phyloP scores from a whole-genome alignment of 2,329 filamentous ascomycete genomes.

The Cladosporium cucumerinum region DNA sequence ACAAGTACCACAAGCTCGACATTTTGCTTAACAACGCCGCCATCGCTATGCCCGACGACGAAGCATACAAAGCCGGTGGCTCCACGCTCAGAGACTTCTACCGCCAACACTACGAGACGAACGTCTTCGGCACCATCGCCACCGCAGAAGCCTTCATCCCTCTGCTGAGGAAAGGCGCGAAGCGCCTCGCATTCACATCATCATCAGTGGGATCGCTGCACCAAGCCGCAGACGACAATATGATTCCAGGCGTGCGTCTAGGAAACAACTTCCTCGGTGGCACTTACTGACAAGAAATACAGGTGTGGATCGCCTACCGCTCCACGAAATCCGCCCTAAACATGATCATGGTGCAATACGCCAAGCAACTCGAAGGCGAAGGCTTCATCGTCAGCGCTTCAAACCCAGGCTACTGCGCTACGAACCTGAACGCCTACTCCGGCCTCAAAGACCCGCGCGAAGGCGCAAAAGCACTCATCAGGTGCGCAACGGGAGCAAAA shows the following conservation, averaged over 20 bases:
- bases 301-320: constrained; percentile 34
- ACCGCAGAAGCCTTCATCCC: constrained; percentile 43
- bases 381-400: constrained; percentile 41
- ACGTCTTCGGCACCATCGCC: constrained; percentile 48
- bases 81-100: constrained; percentile 31
- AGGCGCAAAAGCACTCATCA: constrained; percentile 29
- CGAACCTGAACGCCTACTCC: constrained; percentile 24
- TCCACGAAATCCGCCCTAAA: constrained; percentile 43
- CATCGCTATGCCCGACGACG: constrained; percentile 23
- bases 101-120: constrained; percentile 37
- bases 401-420: constrained; percentile 23
- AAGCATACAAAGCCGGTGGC: constrained; percentile 17
- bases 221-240: constrained; percentile 10
- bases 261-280: neutral
- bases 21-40: constrained; percentile 42
- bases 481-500: constrained; percentile 22
- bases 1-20: constrained; percentile 33
- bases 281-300: neutral
- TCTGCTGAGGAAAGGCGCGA: constrained; percentile 44
- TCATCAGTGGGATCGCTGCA: constrained; percentile 24
- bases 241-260: constrained; percentile 25
- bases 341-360: constrained; percentile 48
- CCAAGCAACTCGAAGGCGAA: constrained; percentile 34
- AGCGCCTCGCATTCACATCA: constrained; percentile 30
- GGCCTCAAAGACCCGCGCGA: constrained; percentile 31